Conservation (phyloP, 176 grass and related monocot genomes). For the Aegilops umbellulata region DNA sequence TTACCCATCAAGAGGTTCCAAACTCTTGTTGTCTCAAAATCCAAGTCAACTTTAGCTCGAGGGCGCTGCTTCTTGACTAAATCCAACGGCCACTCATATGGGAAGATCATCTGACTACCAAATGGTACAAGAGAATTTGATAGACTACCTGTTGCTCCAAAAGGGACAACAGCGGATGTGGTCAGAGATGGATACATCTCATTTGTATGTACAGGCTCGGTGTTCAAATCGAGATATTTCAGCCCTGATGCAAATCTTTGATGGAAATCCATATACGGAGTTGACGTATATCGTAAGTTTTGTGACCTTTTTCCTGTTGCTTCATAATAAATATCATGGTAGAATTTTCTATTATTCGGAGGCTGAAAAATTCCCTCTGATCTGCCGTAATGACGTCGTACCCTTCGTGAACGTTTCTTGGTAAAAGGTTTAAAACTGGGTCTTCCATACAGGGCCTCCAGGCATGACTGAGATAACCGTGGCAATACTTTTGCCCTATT, state of each 20-base stretch:
- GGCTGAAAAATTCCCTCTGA: slow-evolving; percentile 14
- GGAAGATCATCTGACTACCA: slow-evolving; percentile 20
- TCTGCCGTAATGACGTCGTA: not conserved
- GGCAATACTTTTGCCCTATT: slow-evolving; percentile 24
- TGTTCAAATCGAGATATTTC: slow-evolving; percentile 42
- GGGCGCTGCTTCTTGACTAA: slow-evolving; percentile 48
- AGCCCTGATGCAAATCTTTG: slow-evolving; percentile 38
- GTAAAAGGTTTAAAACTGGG: slow-evolving; percentile 42
- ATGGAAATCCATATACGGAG: slow-evolving; percentile 34
- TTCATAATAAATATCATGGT: slow-evolving; percentile 23
- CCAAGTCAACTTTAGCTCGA: slow-evolving; percentile 71
- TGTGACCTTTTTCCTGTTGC: slow-evolving; percentile 15
- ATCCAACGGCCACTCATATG: slow-evolving; percentile 28
- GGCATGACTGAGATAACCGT: slow-evolving; percentile 26
- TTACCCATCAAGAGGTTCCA: slow-evolving; percentile 79
- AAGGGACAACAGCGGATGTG: slow-evolving; percentile 18
- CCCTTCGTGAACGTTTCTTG: slow-evolving; percentile 50
- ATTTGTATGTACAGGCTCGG: slow-evolving; percentile 27
- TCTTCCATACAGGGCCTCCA: slow-evolving; percentile 40
- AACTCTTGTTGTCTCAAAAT: slow-evolving; percentile 68
- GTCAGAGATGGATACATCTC: slow-evolving; percentile 32
- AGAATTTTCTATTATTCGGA: slow-evolving; percentile 9
- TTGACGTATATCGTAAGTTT: slow-evolving; percentile 35
- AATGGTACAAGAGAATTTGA: slow-evolving; percentile 46
- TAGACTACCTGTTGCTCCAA: slow-evolving; percentile 15